Conservation (phyloP, 1,284 basidiomycete species). For the Ganoderma lucidum region DNA sequence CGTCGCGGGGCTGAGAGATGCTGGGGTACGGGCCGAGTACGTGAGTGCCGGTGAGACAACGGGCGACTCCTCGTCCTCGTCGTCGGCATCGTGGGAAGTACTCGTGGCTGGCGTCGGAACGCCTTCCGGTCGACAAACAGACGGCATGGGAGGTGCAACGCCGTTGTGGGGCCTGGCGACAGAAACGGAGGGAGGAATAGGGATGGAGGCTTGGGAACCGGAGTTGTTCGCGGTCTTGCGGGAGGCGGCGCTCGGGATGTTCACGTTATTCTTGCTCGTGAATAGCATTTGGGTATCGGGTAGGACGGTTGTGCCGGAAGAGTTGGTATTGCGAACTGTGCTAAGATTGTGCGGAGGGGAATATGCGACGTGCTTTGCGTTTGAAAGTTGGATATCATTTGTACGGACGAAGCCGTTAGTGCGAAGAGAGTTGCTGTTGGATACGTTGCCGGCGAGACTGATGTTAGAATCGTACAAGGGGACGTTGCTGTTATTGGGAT, state of each 20-base stretch:
- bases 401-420: constrained; percentile 11
- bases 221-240: constrained; percentile 13
- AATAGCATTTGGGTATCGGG: constrained; percentile 32
- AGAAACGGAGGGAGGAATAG: neutral
- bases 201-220: too few species aligned
- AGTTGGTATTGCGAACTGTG: constrained; percentile 16
- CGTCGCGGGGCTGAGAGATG: constrained; percentile 47
- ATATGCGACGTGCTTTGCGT: constrained; percentile 16
- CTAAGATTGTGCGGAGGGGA: constrained; percentile 8
- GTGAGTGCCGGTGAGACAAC: constrained; percentile 48
- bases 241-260: constrained; percentile 22
- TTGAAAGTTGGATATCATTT: constrained; percentile 19
- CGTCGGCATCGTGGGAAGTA: constrained; percentile 25
- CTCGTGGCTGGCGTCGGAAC: neutral
- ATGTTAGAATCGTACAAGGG: constrained; percentile 26
- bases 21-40: constrained; percentile 46
- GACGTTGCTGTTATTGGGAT: constrained; percentile 12
- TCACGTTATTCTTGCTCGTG: constrained; percentile 32
- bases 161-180: neutral
- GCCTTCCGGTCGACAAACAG: neutral
- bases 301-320: constrained; percentile 19
- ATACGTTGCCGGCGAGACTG: constrained; percentile 17
- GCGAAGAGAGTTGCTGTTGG: constrained; percentile 17
- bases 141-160: neutral
- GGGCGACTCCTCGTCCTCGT: constrained; percentile 40